Conservation (phyloP, 2,329 filamentous ascomycete species). For the Talaromyces rugulosus region DNA sequence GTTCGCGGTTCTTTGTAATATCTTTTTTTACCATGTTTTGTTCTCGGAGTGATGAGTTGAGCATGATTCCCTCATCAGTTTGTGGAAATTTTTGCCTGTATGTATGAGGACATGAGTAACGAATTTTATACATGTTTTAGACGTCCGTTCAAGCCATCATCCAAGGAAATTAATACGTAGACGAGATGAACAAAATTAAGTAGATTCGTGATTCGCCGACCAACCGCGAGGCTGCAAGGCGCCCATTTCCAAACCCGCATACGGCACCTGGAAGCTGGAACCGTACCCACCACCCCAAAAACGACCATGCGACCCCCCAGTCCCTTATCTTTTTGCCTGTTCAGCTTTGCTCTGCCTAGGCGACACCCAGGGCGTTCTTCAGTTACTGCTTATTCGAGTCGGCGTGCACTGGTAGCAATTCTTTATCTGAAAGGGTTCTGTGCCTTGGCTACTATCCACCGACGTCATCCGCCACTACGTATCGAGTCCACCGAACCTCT, state of each 20-base stretch:
- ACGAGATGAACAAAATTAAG: background rate
- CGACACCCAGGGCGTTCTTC: background rate
- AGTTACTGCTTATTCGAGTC: background rate
- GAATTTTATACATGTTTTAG: slow-evolving; percentile 9
- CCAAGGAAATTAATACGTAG: background rate
- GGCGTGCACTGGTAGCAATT: background rate
- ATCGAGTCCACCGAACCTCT: background rate
- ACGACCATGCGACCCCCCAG: background rate
- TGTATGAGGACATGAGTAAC: slow-evolving; percentile 16
- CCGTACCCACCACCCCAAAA: background rate
- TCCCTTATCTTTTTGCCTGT: background rate
- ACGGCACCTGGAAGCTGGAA: background rate
- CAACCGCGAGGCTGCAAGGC: background rate
- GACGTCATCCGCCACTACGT: slow-evolving; percentile 13
- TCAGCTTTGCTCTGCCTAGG: background rate
- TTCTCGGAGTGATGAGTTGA: background rate
- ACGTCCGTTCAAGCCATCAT: background rate
- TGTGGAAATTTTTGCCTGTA: slow-evolving; percentile 8
- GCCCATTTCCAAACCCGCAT: background rate
- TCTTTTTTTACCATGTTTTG: slow-evolving; percentile 4
- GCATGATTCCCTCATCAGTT: background rate
- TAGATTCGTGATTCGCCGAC: background rate
- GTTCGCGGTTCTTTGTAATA: slow-evolving; percentile 4
- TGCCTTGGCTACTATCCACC: background rate
- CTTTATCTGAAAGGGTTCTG: background rate